Evolutionary conservation across 75 land plant genomes (phyloP).

Genomic region (Isoetes taiwanensis): DNA sequence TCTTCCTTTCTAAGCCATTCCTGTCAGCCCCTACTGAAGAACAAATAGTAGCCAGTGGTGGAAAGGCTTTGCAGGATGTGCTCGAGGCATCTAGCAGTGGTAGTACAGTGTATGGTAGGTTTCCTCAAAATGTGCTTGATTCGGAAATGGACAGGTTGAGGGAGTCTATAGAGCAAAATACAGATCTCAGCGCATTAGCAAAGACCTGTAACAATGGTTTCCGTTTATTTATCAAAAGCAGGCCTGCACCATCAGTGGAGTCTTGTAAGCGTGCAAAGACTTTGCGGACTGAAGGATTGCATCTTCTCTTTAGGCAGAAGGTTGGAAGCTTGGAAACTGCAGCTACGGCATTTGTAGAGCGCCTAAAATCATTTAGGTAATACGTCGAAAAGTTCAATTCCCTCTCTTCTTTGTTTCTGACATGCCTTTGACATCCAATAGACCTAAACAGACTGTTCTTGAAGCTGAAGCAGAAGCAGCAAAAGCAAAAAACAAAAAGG

Average conservation of each 20-base stretch:
- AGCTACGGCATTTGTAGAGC: constrained; percentile 78
- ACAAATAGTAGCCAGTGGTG: constrained; percentile 40
- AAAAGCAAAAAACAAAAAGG: constrained; percentile 54
- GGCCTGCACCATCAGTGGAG: constrained; percentile 69
- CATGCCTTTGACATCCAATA: constrained; percentile 4
- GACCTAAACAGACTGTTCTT: constrained; percentile 88
- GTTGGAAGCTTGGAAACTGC: constrained; percentile 47
- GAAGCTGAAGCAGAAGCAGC: constrained; percentile 89
- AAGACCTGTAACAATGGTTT: constrained; percentile 66
- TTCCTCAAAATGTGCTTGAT: constrained; percentile 76
- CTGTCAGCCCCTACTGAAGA: constrained; percentile 82
- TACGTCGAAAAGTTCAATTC: neutral
- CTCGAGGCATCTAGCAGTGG: constrained; percentile 56
- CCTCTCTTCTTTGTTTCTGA: constrained; percentile 1
- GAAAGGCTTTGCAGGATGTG: constrained; percentile 34
- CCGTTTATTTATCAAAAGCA: constrained; percentile 57
- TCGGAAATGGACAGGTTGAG: constrained; percentile 34
- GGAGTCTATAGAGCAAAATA: constrained; percentile 39
- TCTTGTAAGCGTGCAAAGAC: constrained; percentile 62
- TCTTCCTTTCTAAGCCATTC: constrained; percentile 88
- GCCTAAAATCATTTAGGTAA: constrained; percentile 64
- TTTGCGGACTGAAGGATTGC: constrained; percentile 71
- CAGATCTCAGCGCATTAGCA: constrained; percentile 46
- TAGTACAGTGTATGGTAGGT: constrained; percentile 79
- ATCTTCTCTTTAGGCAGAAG: constrained; percentile 56